Evolutionary conservation across 177 flowering plant genomes (phyloP), one percentile per base, ranked within the genome.

Genomic region (Vitis hybrid): DNA sequence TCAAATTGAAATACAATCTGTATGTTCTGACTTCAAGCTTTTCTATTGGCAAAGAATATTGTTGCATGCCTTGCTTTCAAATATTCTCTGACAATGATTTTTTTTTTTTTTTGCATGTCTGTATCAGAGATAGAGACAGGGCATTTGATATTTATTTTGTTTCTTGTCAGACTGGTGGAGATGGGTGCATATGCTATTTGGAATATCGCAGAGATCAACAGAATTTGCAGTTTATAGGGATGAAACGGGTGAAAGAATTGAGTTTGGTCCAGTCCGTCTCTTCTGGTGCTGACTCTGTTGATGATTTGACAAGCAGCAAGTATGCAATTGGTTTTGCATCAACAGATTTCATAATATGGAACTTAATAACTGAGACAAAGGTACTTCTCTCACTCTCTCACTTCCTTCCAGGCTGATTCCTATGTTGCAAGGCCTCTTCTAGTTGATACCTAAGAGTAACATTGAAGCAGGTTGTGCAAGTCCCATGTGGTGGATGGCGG

Each of bases 401-500:
- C 55, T 32, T 35, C 10, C 50, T 57, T 49, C 49, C 8, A 11
- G n/a, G 11, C 46, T 2, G 52, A 35, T 2, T 7, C 16, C 32
- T 11, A 30, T 48, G 24, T 52, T 64, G 15, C 50, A 27, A 21
- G 40, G 11, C 15, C 16, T 40, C 11, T 56, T 62, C 52, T 19
- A 30, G 49, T 18, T 74, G 65, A 49, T 64, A 27, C 55, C 21
- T 18, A 12, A n/a, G 50, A 7, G 30, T 54, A 63, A 21, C 27
- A 2, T 73, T 78, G 75, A 56, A 62, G 70, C 84, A 95, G 99
- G 86, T 90, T 67, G 59, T 84, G 54, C 88, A 83, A 76, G 77
- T 96, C 78, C 76, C 90, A 67, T 96, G 99, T 84, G 99, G 99
- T 75, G 99, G 99, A 76, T 96, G 99, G 99, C 87, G 99, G 40